Conservation (phyloP, 352 stramenopile genomes). For the Phytophthora meadii region DNA sequence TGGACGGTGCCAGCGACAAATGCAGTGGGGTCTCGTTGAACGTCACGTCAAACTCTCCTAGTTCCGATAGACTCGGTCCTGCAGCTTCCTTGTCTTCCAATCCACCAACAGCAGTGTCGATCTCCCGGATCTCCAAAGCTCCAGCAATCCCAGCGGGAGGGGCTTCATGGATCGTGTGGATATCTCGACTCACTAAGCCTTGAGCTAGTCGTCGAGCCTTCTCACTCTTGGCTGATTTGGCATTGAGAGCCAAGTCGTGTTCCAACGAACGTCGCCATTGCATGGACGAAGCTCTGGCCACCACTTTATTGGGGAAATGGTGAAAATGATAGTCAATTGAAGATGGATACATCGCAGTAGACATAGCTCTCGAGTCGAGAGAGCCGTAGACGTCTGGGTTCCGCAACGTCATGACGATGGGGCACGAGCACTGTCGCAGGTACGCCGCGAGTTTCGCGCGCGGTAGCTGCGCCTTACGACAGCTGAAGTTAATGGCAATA, state of each 20-base stretch:
- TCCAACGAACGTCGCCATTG: constrained; percentile 72
- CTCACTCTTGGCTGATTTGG: constrained; percentile 25
- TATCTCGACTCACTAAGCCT: constrained; percentile 29
- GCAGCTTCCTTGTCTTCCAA: constrained; percentile 20
- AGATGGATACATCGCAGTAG: constrained; percentile 77
- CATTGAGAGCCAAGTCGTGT: constrained; percentile 61
- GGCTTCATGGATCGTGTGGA: constrained; percentile 19
- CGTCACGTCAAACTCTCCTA: constrained; percentile 68
- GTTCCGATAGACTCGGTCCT: constrained; percentile 34
- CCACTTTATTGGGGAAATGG: constrained; percentile 43
- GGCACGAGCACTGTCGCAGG: constrained; percentile 49
- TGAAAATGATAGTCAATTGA: constrained; percentile 64
- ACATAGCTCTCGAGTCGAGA: constrained; percentile 66
- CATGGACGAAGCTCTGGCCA: constrained; percentile 60
- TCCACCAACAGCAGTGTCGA: constrained; percentile 26
- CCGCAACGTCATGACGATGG: constrained; percentile 74
- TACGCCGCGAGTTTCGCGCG: constrained; percentile 53
- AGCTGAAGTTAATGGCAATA: constrained; percentile 70
- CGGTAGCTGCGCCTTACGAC: constrained; percentile 53
- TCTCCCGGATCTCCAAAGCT: constrained; percentile 25
- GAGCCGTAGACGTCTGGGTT: constrained; percentile 66
- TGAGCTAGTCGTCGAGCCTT: constrained; percentile 33
- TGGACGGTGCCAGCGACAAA: constrained; percentile 66
- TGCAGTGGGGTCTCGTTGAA: constrained; percentile 61
- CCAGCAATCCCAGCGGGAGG: constrained; percentile 19